Conservation (phyloP, 345 rosid species). For the Raphanus raphanistrum region DNA sequence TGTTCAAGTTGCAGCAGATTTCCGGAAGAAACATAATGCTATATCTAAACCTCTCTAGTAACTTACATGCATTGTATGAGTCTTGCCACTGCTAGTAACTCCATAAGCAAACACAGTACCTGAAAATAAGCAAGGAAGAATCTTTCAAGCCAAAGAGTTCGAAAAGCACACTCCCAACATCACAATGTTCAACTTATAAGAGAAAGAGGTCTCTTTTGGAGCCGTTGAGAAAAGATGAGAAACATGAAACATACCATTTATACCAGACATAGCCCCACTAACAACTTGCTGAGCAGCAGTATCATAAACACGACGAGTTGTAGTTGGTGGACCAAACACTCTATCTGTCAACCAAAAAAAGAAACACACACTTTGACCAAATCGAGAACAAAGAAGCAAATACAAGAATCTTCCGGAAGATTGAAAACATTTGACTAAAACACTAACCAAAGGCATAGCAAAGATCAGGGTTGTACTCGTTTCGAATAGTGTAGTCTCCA, state of each 20-base stretch:
- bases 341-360: slow-evolving; percentile 43
- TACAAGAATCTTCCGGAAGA: neutral
- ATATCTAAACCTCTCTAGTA: neutral
- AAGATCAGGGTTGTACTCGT: slow-evolving; percentile 64
- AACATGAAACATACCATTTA: slow-evolving; percentile 52
- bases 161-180: slow-evolving; percentile 15
- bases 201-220: neutral
- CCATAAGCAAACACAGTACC: slow-evolving; percentile 99
- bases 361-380: slow-evolving; percentile 8
- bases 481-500: slow-evolving; percentile 68
- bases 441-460: slow-evolving; percentile 85
- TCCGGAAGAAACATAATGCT: neutral
- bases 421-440: slow-evolving; percentile 30
- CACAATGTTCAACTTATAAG: slow-evolving; percentile 19
- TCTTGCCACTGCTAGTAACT: slow-evolving; percentile 95
- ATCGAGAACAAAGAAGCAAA: slow-evolving; percentile 10
- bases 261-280: slow-evolving; percentile 80
- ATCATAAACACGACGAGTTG: slow-evolving; percentile 83
- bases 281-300: slow-evolving; percentile 83
- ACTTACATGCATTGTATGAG: slow-evolving; percentile 98
- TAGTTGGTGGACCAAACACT: slow-evolving; percentile 88
- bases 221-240: too few relatives aligned
- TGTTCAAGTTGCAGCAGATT: slow-evolving; percentile 2
- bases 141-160: neutral
- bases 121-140: slow-evolving; percentile 34